These are phyloP conservation scores for Eruca vesicaria DNA, from an alignment of 441 rosid genomes.

Conservation along the genomic window DNA sequence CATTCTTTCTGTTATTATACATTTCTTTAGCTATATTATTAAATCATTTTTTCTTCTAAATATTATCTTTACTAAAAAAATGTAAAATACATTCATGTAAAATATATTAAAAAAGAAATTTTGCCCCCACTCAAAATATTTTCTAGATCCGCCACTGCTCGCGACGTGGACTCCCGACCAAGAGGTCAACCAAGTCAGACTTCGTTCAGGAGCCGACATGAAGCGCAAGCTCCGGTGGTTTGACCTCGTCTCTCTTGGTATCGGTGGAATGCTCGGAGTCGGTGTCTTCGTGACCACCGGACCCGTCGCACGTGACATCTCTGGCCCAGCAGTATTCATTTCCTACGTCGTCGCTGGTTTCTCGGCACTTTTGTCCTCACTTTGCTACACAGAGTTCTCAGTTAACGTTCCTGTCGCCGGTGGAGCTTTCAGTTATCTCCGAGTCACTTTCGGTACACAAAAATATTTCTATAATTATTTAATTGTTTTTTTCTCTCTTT, in stretches of 20 bases:
- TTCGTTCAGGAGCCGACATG: constrained; percentile 93
- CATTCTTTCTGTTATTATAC: too few species aligned
- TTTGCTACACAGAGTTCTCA: constrained; percentile 92
- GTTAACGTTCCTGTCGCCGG: constrained; percentile 96
- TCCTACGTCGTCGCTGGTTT: constrained; percentile 81
- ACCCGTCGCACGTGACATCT: constrained; percentile 49
- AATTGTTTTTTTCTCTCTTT: neutral
- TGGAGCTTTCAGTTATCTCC: constrained; percentile 90
- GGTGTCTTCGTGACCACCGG: constrained; percentile 93
- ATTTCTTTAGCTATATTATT: too few species aligned
- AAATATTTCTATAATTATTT: neutral
- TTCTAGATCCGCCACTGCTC: too few species aligned
- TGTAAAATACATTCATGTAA: too few species aligned
- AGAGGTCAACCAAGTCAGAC: constrained; percentile 78
- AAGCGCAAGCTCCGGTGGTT: constrained; percentile 84
- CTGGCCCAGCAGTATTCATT: constrained; percentile 86
- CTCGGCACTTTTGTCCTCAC: constrained; percentile 85
- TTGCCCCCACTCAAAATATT: too few species aligned
- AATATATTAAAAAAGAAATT: too few species aligned
- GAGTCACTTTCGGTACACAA: constrained; percentile 83
- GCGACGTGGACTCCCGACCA: constrained; percentile 94
- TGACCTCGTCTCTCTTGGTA: constrained; percentile 82
- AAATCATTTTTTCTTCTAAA: too few species aligned
- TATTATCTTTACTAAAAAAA: too few species aligned
- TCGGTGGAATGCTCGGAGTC: constrained; percentile 98